Evolutionary conservation across 345 rosid genomes (phyloP), one percentile per base, ranked within the genome.

Genomic region (Dimocarpus longan): DNA sequence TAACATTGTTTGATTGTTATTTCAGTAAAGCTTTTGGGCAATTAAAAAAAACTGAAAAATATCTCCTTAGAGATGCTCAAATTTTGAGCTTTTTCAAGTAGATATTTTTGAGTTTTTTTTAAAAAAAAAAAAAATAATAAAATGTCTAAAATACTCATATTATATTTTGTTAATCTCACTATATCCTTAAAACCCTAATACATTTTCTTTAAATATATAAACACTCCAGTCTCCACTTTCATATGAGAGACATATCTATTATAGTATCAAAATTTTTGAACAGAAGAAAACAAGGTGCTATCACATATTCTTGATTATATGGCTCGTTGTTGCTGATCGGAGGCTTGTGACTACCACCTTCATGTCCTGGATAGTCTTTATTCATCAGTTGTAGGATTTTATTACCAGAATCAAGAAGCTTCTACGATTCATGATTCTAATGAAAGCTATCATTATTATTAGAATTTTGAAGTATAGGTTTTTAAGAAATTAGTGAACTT

Each of bases 281-380:
- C 8, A 3, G 18, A 52, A 1, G 18, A 24, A 37, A 19, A 24
- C 22, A 63, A 21, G 56, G 81, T 4, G 12, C 52, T 48, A n/a
- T 44, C n/a, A 11, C 24, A 28, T 59, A 42, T 2, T 70, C 37
- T 70, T 48, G 40, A 32, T 40, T 32, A 22, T 44, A 60, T 59
- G 80, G 80, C 57, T 57, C 24, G 43, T 28, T 7, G 43, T 78
- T 83, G 76, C 77, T 68, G 76, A 72, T 80, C 2, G 85, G 83
- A 68, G 83, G 86, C 8, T 52, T 78, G 16, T 57, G 79, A n/a
- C 37, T 59, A 37, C n/a, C 6, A 42, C 15, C 32, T 28, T 2
- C 32, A 28, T 28, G 32, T 4, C 64, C 75, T 0, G 19, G 22
- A 79, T 78, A 78, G 64, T 78, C 81, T 75, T n/a, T 80, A 6